Evolutionary conservation across 2,329 filamentous ascomycete genomes (phyloP), one percentile per base, ranked within the genome.

Genomic region (Plectosphaerella plurivora): DNA sequence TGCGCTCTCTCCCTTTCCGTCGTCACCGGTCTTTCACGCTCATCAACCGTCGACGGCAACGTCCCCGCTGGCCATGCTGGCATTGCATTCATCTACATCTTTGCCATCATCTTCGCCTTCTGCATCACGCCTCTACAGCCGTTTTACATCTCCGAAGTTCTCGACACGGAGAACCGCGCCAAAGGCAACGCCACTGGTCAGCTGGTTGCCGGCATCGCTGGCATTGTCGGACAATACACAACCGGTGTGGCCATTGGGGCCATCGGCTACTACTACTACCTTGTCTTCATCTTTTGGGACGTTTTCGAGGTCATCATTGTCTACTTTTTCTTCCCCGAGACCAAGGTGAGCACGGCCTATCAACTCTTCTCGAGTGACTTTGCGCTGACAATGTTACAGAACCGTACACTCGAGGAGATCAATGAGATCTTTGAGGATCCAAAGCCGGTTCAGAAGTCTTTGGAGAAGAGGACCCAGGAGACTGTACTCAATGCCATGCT

Each of bases 41-140:
- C 33, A 36, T 36, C 33, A 9, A 36, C 33, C 14, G 33, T 36
- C 33, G 33, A 36, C 8, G 33, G 33, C 33, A 36, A 36, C 33
- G 33, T 36, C 14, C 8, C 33, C 14, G 33, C 33, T 36, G 33
- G 73, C 16, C 73, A 75, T 53, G 65, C 70, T 0, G 73, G 74
- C 8, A 71, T 79, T 3, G 75, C 75, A 7, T 75, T 81, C 54
- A 76, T 81, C 45, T 79, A 77, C 57, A 66, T 81, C 10, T 81
- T 80, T 44, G 76, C 76, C 4, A 72, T 77, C 28, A 73, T 75
- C 2, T 79, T 78, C 59, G 76, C 73, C 0, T 73, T 79, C 20
- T 74, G 76, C 2, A 78, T 73, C 72, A 80, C 76, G 0, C 75
- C 77, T 0, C 64, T 79, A 6, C 73, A 78, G 52, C 69, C 67